Percentiles rank a stretch among this genome's conserved stretches.
phyloP scores from a whole-genome alignment of 2,329 filamentous ascomycete species.

The Diaporthe sp. region DNA sequence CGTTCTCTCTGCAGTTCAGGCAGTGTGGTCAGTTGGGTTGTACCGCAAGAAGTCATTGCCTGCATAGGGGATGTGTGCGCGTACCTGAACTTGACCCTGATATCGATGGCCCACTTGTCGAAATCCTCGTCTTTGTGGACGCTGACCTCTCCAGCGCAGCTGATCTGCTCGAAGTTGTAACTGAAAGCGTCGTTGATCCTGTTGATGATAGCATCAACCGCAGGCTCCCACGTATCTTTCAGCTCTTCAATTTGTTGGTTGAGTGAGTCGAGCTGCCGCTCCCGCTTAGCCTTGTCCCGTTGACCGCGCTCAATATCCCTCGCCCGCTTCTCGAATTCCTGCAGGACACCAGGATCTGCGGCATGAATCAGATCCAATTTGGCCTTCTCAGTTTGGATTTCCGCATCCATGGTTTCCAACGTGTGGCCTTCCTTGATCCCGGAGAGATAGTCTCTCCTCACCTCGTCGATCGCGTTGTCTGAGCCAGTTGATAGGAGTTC shows the following conservation, averaged over 20 bases:
- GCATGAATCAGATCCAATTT: conserved; percentile 86
- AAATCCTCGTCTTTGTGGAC: conserved; percentile 95
- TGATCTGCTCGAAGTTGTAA: conserved; percentile 94
- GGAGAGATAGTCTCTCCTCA: conserved; percentile 59
- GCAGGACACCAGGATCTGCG: conserved; percentile 81
- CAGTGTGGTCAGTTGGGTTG: conserved; percentile 42
- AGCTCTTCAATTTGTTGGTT: conserved; percentile 74
- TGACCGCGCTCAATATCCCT: conserved; percentile 77
- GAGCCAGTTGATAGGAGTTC: conserved; percentile 10
- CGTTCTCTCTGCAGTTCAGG: conserved; percentile 73
- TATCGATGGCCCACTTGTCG: conserved; percentile 92
- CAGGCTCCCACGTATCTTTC: conserved; percentile 84
- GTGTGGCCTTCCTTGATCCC: conserved; percentile 64
- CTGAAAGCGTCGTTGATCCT: conserved; percentile 93
- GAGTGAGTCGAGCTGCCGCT: conserved; percentile 68
- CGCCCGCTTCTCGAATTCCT: conserved; percentile 82
- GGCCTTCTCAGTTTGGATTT: conserved; percentile 81
- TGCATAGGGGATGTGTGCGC: conserved; percentile 46
- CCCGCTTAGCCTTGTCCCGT: conserved; percentile 67
- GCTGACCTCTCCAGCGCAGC: conserved; percentile 90
- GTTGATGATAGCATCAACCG: conserved; percentile 81
- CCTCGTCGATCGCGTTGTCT: conserved; percentile 45
- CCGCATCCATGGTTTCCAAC: conserved; percentile 75
- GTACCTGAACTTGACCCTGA: conserved; percentile 94
- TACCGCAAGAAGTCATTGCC: conserved; percentile 39